Evolutionary conservation across 257 asterid species (phyloP).

Genomic region (Misopates orontium): DNA sequence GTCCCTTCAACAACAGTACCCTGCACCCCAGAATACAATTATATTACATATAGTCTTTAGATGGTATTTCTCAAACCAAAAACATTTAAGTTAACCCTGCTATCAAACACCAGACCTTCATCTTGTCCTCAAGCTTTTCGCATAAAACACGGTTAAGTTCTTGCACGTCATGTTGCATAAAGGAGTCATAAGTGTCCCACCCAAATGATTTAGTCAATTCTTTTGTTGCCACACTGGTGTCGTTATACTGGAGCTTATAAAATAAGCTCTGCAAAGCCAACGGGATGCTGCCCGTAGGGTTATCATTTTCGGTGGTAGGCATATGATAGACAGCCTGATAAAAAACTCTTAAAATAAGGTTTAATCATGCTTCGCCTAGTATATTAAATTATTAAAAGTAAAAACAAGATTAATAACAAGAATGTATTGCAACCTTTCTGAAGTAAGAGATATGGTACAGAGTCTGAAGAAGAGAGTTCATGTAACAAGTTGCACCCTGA

Average conservation of each 20-base stretch:
- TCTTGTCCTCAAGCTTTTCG: constrained; percentile 97
- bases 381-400: constrained; percentile 16
- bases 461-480: constrained; percentile 97
- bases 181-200: constrained; percentile 99
- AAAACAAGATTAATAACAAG: constrained; percentile 24
- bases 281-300: constrained; percentile 97
- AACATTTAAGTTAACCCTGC: background rate
- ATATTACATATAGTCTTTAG: constrained; percentile 24
- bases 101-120: constrained; percentile 60
- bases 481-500: constrained; percentile 99
- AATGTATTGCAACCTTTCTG: constrained; percentile 67
- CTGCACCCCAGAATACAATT: constrained; percentile 45
- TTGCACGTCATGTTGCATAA: constrained; percentile 99
- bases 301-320: constrained; percentile 99
- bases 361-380: constrained; percentile 21
- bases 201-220: constrained; percentile 98
- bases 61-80: constrained; percentile 22
- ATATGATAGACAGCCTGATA: constrained; percentile 97
- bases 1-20: constrained; percentile 98
- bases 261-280: constrained; percentile 97
- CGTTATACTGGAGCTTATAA: constrained; percentile 94
- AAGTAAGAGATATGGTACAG: constrained; percentile 93
- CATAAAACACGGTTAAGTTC: constrained; percentile 93
- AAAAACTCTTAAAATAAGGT: constrained; percentile 31
- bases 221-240: constrained; percentile 94